Conservation (phyloP, 225 moss, liverwort and hornwort genomes). For the Sphagnum contortum region DNA sequence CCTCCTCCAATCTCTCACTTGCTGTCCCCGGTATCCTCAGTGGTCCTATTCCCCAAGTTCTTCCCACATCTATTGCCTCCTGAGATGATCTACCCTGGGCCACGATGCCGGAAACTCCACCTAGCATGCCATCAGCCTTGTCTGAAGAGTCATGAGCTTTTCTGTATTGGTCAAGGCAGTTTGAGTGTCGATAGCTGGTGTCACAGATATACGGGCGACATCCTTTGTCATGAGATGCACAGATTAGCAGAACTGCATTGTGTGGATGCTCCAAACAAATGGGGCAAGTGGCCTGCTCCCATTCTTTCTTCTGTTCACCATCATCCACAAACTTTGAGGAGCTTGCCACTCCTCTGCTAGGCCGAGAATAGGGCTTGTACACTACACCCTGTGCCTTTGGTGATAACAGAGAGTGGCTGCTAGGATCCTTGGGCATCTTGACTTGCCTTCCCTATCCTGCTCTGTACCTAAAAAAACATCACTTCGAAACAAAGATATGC, state of each 20-base stretch:
- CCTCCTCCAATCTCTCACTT: no score
- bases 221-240: slow-evolving; percentile 83
- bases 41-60: no score
- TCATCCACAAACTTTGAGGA: slow-evolving; percentile 74
- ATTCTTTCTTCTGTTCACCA: slow-evolving; percentile 86
- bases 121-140: slow-evolving; percentile 19
- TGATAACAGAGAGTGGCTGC: slow-evolving; percentile 54
- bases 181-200: slow-evolving; percentile 92
- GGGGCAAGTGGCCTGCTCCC: slow-evolving; percentile 97
- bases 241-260: slow-evolving; percentile 82
- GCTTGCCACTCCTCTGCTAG: slow-evolving; percentile 67
- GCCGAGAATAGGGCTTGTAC: slow-evolving; percentile 75
- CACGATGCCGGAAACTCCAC: not conserved
- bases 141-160: slow-evolving; percentile 59
- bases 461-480: no score
- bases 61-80: no score
- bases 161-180: slow-evolving; percentile 93
- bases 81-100: not conserved
- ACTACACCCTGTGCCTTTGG: slow-evolving; percentile 68
- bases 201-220: slow-evolving; percentile 99
- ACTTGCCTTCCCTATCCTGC: slow-evolving; percentile 3
- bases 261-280: slow-evolving; percentile 97
- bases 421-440: slow-evolving; percentile 96
- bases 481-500: no score
- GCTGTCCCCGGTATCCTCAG: no score